Base-by-base conservation (phyloP, 1,139 yeast genomes). In the Candida freyschussii region DNA sequence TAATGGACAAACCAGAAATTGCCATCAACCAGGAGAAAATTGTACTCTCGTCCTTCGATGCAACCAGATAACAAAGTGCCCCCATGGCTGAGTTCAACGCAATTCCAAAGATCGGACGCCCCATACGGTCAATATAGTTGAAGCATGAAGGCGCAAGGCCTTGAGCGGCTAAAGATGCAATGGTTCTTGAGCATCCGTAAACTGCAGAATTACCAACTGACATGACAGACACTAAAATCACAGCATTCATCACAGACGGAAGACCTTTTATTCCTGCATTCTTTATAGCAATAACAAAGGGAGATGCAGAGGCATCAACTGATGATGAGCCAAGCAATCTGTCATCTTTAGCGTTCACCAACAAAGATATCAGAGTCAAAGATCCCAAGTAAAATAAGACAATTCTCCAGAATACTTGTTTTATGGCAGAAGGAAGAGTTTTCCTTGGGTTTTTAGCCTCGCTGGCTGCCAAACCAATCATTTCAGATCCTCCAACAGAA, bases 391-490 rank as follows among this genome's bases (percentile, higher is more conserved):
- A 79, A 56, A 78, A 79, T 22, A 78, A 56, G 21, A 73, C 60
- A 35, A 79, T 74, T 68, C 86, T 73, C 83, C 84, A 78, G 51
- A 78, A 77, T 5, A 76, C 84, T 54, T 76, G 82, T 53, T 78
- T 79, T 29, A 81, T 75, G 27, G 95, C 94, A 45, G 66, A 67
- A 32, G 94, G 94, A 34, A 84, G 62, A 21, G 83, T 57, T 50
- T 68, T 71, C 53, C 82, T 69, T 41, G 96, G 95, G 59, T 85
- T 79, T 32, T 63, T 67, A 24, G 95, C 74, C 63, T 87, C 96
- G 13, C 94, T 86, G 34, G 94, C 85, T 16, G 95, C 93, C 45
- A 87, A 65, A 44, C 94, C 95, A 41, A 82, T 80, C 52, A 82
- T 63, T 60, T 84, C 95, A 36, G 84, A 73, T 35, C 81, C 81